Base-by-base conservation (phyloP, 148 eudicot species). In the Rheum nobile region DNA sequence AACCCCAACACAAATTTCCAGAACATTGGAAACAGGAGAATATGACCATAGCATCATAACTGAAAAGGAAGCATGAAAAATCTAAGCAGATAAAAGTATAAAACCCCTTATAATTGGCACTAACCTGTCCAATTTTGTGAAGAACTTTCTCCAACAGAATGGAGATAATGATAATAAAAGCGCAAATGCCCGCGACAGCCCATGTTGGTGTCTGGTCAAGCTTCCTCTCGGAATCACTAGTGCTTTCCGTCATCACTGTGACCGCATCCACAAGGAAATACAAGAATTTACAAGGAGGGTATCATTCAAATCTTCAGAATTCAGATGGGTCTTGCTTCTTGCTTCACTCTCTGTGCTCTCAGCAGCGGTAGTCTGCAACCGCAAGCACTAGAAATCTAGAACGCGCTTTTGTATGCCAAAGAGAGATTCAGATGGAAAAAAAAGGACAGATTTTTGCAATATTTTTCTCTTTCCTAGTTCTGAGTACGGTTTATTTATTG, bases 191-290 rank as follows among this genome's bases (percentile, higher is more conserved):
- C 59, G 96, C 84, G 32, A 92, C 97, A 3, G 97, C 92, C 97
- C 97, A 92, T 14, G 97, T 90, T 3, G 97, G 93, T n/a, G 97
- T 92, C 31, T 75, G 74, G 77, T 92, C 91, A 29, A 92, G 91
- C 79, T 89, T 82, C 79, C 96, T 88, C 26, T 76, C 72, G 2
- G 28, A 46, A 7, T n/a, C 16, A 11, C 74, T 72, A 4, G 41
- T 75, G 16, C 75, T 71, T 24, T 75, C 79, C 44, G 72, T 10
- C 72, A 69, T 69, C 26, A 24, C 72, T 69, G 24, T 22, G 5
- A 69, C 37, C 32, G 34, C 71, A 67, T 4, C 69, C 55, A 55
- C 65, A 55, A 55, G 6, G 65, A 55, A 55, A 55, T 12, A 50
- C n/a, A 50, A 50, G 1, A 50, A 50, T 6, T 42, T 12, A 46